Evolutionary conservation across 805 yeast species (phyloP).

Genomic region (Candida fluviatilis): DNA sequence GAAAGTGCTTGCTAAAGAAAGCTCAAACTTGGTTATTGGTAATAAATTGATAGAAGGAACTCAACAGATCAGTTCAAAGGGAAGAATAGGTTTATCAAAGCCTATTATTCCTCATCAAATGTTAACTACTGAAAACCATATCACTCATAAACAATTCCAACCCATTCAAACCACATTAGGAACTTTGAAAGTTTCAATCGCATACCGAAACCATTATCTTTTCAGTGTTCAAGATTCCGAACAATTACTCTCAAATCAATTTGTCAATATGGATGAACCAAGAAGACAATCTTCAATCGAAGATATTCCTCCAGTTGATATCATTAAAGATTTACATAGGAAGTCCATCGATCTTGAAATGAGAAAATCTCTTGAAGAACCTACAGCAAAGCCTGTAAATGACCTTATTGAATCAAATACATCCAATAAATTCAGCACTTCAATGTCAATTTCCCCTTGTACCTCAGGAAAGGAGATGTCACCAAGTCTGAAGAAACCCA

Average conservation of each 20-base stretch:
- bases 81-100: constrained; percentile 80
- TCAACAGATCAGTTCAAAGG: constrained; percentile 72
- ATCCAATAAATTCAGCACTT: constrained; percentile 6
- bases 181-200: constrained; percentile 65
- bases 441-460: constrained; percentile 25
- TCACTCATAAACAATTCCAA: constrained; percentile 57
- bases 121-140: constrained; percentile 41
- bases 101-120: constrained; percentile 46
- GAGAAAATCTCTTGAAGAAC: constrained; percentile 4
- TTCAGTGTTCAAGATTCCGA: constrained; percentile 69
- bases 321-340: constrained; percentile 4
- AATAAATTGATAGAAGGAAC: constrained; percentile 72
- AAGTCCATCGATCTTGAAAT: constrained; percentile 4
- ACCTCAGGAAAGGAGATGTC: constrained; percentile 12
- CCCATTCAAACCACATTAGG: constrained; percentile 80
- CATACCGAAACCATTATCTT: constrained; percentile 68
- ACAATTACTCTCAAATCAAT: constrained; percentile 55
- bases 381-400: not conserved
- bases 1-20: constrained; percentile 22
- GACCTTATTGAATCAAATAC: not conserved
- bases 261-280: constrained; percentile 41
- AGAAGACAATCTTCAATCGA: constrained; percentile 2
- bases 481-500: constrained; percentile 7
- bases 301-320: constrained; percentile 1
- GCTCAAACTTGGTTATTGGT: constrained; percentile 40